These are phyloP conservation scores for Ophiocordyceps polyrhachis-furcata DNA, from an alignment of 2,329 filamentous ascomycete genomes.

Conservation along the genomic window DNA sequence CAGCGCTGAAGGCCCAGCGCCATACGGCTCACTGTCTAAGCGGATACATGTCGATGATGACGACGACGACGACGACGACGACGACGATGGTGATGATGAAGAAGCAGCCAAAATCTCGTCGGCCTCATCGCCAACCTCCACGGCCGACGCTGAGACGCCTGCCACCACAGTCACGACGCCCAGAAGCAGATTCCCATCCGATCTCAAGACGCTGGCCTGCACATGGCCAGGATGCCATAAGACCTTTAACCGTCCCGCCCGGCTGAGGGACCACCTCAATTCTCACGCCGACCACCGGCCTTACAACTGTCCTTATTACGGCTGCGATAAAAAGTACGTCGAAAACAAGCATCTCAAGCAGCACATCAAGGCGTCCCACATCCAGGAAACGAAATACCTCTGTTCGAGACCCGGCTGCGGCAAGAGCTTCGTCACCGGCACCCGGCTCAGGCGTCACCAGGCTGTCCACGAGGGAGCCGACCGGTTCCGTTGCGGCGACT, in stretches of 20 bases:
- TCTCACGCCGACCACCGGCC: slow-evolving; percentile 75
- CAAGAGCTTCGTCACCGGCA: slow-evolving; percentile 67
- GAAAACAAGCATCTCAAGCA: slow-evolving; percentile 74
- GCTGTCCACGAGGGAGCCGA: slow-evolving; percentile 59
- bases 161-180: slow-evolving; percentile 20
- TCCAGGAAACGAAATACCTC: slow-evolving; percentile 45
- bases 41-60: slow-evolving; percentile 6
- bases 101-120: slow-evolving; percentile 10
- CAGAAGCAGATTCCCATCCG: slow-evolving; percentile 42
- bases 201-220: slow-evolving; percentile 60
- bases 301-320: slow-evolving; percentile 50
- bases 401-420: slow-evolving; percentile 58
- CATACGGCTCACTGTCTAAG: slow-evolving; percentile 10
- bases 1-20: slow-evolving; percentile 8
- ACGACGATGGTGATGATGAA: not conserved
- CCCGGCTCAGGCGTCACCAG: slow-evolving; percentile 57
- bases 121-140: slow-evolving; percentile 15
- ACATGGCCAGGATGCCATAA: slow-evolving; percentile 57
- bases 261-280: slow-evolving; percentile 60
- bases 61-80: slow-evolving; percentile 1
- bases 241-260: slow-evolving; percentile 72
- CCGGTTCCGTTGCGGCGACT: slow-evolving; percentile 56
- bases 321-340: slow-evolving; percentile 68
- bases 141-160: slow-evolving; percentile 13
- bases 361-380: slow-evolving; percentile 70